Base-by-base conservation (phyloP, 2,329 filamentous ascomycete species). In the Paracamarosporium sp. region DNA sequence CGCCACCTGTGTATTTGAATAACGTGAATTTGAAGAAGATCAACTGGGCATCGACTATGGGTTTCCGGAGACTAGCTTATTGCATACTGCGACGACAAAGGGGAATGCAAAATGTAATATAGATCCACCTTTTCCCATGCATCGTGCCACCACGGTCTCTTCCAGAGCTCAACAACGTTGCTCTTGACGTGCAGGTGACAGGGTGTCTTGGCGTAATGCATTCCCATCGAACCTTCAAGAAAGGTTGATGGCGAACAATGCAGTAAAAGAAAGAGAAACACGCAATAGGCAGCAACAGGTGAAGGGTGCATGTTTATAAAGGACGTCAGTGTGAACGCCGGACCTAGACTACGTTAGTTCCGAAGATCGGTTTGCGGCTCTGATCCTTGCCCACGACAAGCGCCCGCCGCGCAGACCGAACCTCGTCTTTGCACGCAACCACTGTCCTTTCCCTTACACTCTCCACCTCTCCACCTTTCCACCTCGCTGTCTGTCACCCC, bases 81-180 rank as follows among this genome's bases (percentile, higher is more conserved):
- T 22, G 25, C 4, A 50, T 27, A 25, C 5, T 54, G 36, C 20
- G 31, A 47, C 28, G 52, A 63, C 31, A 54, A 55, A 50, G 57
- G 50, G 66, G 59, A 35, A 50, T 35, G 30, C 54, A 61, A 61
- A 62, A 63, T 71, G 65, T 67, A 68, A 63, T 57, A 70, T 60
- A 63, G 24, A 56, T 61, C 55, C 44, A 56, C 48, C 40, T 48
- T 56, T 56, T n/a, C n/a, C 48, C 55, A 38, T 25, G 43, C 60
- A 55, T 52, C 53, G 56, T 61, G 65, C 44, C 50, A 56, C 35
- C 52, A 55, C 47, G 47, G 56, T 43, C 55, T 57, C 35, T 59
- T 55, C 54, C 33, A 38, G 40, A 36, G 50, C 54, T 33, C n/a
- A n/a, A 38, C 60, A 50, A 61, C 51, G 51, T 59, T 58, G 24